These are phyloP conservation scores for Pseudonitzschia multiseries DNA, from an alignment of 108 stramenopile genomes.

Conservation along the genomic window DNA sequence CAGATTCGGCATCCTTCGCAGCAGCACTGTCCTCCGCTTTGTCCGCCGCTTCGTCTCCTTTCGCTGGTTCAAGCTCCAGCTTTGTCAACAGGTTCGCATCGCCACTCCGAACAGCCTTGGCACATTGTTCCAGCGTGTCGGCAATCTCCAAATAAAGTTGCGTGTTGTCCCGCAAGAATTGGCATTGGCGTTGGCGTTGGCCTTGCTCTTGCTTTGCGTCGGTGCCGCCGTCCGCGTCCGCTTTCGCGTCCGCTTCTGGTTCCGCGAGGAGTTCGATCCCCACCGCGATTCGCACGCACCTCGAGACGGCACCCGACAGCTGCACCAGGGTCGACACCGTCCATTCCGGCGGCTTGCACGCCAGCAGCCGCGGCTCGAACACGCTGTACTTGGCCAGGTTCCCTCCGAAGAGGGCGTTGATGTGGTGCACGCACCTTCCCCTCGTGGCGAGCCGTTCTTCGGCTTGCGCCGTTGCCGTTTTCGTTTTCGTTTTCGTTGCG, in stretches of 20 bases:
- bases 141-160: neutral
- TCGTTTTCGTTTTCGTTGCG: too few relatives aligned
- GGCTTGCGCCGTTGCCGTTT: neutral
- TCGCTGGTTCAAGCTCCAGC: neutral
- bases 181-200: neutral
- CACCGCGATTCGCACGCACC: neutral
- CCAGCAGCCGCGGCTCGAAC: slow-evolving; percentile 10
- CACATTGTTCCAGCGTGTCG: neutral
- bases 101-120: neutral
- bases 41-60: too few relatives aligned
- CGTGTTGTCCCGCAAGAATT: neutral
- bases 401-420: neutral
- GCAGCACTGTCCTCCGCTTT: too few relatives aligned
- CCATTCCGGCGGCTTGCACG: neutral
- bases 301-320: neutral
- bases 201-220: neutral
- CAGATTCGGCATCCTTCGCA: neutral
- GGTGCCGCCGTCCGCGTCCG: neutral
- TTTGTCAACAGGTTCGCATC: neutral
- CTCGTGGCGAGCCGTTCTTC: neutral
- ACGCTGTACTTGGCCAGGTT: slow-evolving; percentile 10
- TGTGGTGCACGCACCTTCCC: neutral
- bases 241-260: too few relatives aligned
- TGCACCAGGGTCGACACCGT: neutral
- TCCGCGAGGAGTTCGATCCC: neutral